phyloP scores from a whole-genome alignment of 192 early-diverging fungal species.

The Gonapodya sp. region DNA sequence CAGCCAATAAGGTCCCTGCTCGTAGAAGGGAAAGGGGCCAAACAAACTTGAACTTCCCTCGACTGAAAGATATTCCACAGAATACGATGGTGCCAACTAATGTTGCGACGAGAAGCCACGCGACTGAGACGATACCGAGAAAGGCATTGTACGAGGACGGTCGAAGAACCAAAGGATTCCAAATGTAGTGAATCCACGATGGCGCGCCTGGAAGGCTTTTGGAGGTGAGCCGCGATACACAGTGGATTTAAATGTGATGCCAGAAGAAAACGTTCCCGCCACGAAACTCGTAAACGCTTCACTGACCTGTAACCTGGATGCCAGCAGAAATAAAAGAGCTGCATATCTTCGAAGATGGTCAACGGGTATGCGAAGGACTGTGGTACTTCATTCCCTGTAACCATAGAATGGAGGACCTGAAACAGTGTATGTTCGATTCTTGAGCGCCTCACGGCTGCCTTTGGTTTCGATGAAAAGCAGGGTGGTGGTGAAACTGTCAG shows the following conservation, averaged over 20 bases:
- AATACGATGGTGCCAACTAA: neutral
- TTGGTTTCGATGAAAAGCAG: neutral
- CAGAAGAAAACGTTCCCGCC: neutral
- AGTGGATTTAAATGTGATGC: no score
- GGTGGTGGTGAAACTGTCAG: neutral
- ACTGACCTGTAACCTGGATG: neutral
- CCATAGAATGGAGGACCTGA: neutral
- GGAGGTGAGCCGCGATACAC: no score
- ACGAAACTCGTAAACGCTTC: no score
- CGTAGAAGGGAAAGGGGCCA: neutral
- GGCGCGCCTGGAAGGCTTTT: no score
- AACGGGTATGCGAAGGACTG: neutral
- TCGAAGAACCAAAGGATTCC: neutral
- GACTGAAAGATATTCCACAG: neutral
- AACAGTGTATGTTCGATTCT: neutral
- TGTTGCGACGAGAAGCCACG: neutral
- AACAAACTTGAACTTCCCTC: neutral
- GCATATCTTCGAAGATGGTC: neutral
- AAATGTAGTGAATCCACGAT: neutral
- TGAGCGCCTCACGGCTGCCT: neutral
- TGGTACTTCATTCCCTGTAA: neutral
- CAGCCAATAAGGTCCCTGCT: neutral
- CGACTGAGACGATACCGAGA: neutral
- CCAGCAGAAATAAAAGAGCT: neutral
- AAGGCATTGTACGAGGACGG: neutral